Conservation (phyloP, 75 land plant genomes). For the Larix kaempferi region DNA sequence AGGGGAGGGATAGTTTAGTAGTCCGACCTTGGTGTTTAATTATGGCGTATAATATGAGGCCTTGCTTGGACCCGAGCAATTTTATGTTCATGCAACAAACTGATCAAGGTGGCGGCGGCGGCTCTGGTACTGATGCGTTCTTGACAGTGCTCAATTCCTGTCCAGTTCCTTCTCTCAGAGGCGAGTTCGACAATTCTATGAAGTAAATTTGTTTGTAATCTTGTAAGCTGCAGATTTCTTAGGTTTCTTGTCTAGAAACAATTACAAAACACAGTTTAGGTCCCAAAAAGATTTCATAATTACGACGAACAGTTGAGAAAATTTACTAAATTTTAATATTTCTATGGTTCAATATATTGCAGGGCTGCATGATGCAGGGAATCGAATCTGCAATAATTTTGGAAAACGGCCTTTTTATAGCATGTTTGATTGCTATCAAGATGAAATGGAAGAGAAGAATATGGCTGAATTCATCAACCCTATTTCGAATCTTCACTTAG, state of each 20-base stretch:
- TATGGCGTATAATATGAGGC: slow-evolving; percentile 5
- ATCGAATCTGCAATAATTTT: not conserved
- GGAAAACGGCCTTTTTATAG: slow-evolving; percentile 3
- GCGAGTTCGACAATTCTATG: not conserved
- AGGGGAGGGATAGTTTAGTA: not conserved
- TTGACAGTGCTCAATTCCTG: not conserved
- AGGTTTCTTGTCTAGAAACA: no score
- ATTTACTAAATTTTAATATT: no score
- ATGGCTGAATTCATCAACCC: not conserved
- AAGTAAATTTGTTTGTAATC: not conserved
- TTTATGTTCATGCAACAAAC: not conserved
- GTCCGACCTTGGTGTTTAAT: not conserved
- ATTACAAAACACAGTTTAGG: no score
- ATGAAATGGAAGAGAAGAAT: not conserved
- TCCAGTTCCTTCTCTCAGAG: slow-evolving; percentile 2
- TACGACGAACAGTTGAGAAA: not conserved
- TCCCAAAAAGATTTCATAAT: no score
- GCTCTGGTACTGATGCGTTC: not conserved
- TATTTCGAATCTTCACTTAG: not conserved
- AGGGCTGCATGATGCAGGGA: slow-evolving; percentile 5
- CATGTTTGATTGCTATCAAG: not conserved
- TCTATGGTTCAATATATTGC: not conserved
- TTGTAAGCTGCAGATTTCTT: no score
- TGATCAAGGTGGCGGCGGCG: not conserved
- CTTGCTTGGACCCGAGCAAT: slow-evolving; percentile 1